Conservation (phyloP, 371 early-diverging fungal genomes). For the Phascolomyces articulosus region DNA sequence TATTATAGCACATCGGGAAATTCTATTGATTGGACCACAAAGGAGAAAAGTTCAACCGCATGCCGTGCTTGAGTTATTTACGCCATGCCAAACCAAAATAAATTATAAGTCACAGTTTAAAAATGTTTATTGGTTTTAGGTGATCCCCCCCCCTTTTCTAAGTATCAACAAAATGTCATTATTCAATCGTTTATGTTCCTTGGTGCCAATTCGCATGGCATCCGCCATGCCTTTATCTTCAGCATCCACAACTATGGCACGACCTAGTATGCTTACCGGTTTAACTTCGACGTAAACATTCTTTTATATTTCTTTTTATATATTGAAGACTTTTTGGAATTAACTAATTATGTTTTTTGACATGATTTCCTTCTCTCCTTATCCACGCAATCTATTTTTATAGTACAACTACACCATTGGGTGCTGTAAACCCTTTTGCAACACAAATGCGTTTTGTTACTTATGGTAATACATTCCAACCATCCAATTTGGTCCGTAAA, state of each 20-base stretch:
- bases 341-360: too few species aligned
- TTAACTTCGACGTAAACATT: background rate
- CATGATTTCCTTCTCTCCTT: too few species aligned
- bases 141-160: background rate
- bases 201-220: background rate
- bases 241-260: background rate
- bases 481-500: conserved; percentile 88
- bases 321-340: too few species aligned
- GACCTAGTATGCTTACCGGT: background rate
- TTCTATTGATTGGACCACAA: too few species aligned
- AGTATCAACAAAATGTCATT: conserved; percentile 8
- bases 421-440: conserved; percentile 21
- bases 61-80: too few species aligned
- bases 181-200: conserved; percentile 10
- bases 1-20: too few species aligned
- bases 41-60: too few species aligned
- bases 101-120: background rate
- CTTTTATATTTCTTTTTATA: background rate
- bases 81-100: too few species aligned
- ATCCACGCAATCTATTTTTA: background rate
- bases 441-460: conserved; percentile 72
- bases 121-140: background rate
- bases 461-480: conserved; percentile 93
- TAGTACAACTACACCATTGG: background rate
- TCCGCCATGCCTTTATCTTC: conserved; percentile 2